These are phyloP conservation scores for Cerrena zonata DNA, from an alignment of 1,284 basidiomycete genomes.

Conservation along the genomic window DNA sequence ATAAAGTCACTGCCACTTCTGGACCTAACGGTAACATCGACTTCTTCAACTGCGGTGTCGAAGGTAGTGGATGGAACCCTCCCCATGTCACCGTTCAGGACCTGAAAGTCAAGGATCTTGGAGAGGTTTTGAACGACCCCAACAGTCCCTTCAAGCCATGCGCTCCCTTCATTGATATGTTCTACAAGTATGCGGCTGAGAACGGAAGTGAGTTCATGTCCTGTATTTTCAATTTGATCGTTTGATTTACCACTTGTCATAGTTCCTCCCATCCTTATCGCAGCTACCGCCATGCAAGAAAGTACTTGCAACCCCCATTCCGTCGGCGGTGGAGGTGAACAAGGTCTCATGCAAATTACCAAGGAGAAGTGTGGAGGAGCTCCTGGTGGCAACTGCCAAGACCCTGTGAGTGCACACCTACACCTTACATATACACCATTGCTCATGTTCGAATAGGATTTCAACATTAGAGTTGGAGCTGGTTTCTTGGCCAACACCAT, in stretches of 20 bases:
- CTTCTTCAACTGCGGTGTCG: slow-evolving; percentile 78
- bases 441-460: slow-evolving; percentile 40
- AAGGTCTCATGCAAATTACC: slow-evolving; percentile 83
- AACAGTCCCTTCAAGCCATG: slow-evolving; percentile 64
- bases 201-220: slow-evolving; percentile 35
- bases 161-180: slow-evolving; percentile 45
- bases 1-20: slow-evolving; percentile 38
- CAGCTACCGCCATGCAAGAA: slow-evolving; percentile 82
- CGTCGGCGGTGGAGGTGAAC: slow-evolving; percentile 74
- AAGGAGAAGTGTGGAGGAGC: slow-evolving; percentile 71
- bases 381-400: slow-evolving; percentile 58
- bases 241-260: slow-evolving; percentile 3
- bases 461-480: slow-evolving; percentile 62
- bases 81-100: slow-evolving; percentile 51
- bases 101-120: slow-evolving; percentile 48
- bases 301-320: slow-evolving; percentile 65
- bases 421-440: not conserved
- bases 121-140: slow-evolving; percentile 40
- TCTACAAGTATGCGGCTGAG: slow-evolving; percentile 58
- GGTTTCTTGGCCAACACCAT: slow-evolving; percentile 56
- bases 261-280: slow-evolving; percentile 71
- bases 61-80: slow-evolving; percentile 56
- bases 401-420: slow-evolving; percentile 46
- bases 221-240: not conserved
- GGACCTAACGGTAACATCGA: slow-evolving; percentile 72